Base-by-base conservation (phyloP, 805 yeast genomes). In the Ogataea kodamae region DNA sequence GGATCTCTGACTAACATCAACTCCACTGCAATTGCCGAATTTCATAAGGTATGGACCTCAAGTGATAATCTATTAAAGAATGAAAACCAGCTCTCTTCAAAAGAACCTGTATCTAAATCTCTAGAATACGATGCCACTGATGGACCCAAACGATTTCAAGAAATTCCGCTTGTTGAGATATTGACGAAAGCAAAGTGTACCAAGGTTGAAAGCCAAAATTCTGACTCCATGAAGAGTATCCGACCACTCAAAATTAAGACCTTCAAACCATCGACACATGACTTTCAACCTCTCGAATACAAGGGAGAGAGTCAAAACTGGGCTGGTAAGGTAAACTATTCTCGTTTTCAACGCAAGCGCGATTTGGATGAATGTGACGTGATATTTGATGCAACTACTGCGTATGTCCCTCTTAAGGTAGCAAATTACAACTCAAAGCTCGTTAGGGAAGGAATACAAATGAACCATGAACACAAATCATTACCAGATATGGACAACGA, bases 401-500 rank as follows among this genome's bases (percentile, higher is more conserved):
- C 45, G 3, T 40, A 33, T n/a, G 28, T 46, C 10, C 23, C 21
- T 6, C 27, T 46, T 30, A 43, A 32, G 19, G 33, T 30, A 6
- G 42, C 48, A 3, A 28, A 17, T 16, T 44, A 42, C 32, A 40
- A 40, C 13, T 42, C 48, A 1, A 35, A 42, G 10, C 25, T 25
- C 9, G 25, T 34, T 8, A 30, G 39, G 12, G 42, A 40, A 24
- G 45, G 44, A 3, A 36, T 46, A 6, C 28, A 29, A 8, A 11
- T 43, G 2, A 39, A 34, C 11, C 37, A 34, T 9, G 18, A 32
- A 7, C 17, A 38, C 13, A 18, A 36, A 5, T 11, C 22, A 3
- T 40, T 46, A 14, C 40, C 45, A 2, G 49, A 49, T 12, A 30
- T 49, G 3, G 53, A 49, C 28, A 13, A 25, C 4, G 48, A 46